These are phyloP conservation scores for Creolimax fragrantissima DNA, from an alignment of 78 protist genomes.

Conservation along the genomic window DNA sequence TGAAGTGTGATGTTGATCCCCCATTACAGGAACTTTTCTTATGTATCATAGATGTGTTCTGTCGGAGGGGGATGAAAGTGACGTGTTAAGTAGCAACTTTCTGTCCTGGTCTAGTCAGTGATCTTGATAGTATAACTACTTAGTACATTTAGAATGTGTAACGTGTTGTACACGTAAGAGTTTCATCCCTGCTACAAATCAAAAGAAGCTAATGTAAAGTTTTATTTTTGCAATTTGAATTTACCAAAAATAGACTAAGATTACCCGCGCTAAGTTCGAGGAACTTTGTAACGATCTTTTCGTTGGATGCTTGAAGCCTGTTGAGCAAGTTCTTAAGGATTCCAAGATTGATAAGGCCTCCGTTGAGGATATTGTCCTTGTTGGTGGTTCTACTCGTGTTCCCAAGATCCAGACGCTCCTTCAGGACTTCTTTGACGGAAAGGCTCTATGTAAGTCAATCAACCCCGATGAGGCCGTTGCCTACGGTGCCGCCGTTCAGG, in stretches of 20 bases:
- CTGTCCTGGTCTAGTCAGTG: too few relatives aligned
- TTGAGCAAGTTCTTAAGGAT: slow-evolving; percentile 79
- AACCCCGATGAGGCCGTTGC: slow-evolving; percentile 99
- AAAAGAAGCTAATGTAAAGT: neutral
- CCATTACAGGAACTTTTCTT: neutral
- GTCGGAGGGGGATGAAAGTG: neutral
- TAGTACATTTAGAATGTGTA: too few relatives aligned
- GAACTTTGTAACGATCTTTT: slow-evolving; percentile 86
- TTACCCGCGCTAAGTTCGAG: slow-evolving; percentile 97
- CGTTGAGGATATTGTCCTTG: slow-evolving; percentile 88
- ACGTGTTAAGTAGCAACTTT: too few relatives aligned
- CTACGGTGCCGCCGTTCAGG: slow-evolving; percentile 99
- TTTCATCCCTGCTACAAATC: too few relatives aligned
- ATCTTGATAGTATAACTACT: too few relatives aligned
- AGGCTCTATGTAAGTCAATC: slow-evolving; percentile 76
- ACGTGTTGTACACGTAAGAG: too few relatives aligned
- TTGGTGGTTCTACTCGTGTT: slow-evolving; percentile 98
- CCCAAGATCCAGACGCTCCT: slow-evolving; percentile 93
- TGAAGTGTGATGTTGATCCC: neutral
- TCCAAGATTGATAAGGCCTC: slow-evolving; percentile 62
- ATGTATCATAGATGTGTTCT: neutral
- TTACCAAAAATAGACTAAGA: slow-evolving; percentile 42
- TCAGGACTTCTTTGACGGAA: slow-evolving; percentile 93
- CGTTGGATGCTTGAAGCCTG: slow-evolving; percentile 81
- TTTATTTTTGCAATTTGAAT: neutral